Percentiles rank a stretch among this genome's conserved stretches.
phyloP scores from a whole-genome alignment of 163 green algal genomes.

The Coccomyxa subellipsoidea region DNA sequence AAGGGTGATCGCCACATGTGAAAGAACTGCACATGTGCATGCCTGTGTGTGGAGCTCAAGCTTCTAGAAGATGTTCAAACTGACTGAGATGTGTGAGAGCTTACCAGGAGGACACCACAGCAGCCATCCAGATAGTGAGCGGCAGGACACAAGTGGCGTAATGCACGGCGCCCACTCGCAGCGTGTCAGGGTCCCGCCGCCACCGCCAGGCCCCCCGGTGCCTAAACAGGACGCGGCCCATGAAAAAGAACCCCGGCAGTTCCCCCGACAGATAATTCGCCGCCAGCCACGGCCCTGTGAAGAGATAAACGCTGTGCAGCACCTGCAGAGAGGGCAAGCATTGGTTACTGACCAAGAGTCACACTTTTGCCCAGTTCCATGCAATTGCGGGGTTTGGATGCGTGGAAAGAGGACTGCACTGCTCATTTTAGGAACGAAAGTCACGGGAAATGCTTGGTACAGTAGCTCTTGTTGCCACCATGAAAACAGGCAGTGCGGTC shows the following conservation, averaged over 20 bases:
- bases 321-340: constrained; percentile 12
- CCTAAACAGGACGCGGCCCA: constrained; percentile 15
- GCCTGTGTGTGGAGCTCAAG: no score
- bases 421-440: no score
- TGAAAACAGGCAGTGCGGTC: no score
- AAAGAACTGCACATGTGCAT: no score
- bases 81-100: neutral
- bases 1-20: no score
- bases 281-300: constrained; percentile 28
- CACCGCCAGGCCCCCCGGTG: neutral
- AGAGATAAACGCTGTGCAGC: constrained; percentile 31
- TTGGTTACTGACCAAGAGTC: no score
- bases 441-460: no score
- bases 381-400: no score
- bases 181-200: constrained; percentile 1
- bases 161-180: constrained; percentile 6
- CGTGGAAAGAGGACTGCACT: no score
- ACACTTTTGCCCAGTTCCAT: no score
- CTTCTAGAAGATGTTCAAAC: neutral
- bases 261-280: constrained; percentile 10
- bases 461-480: no score
- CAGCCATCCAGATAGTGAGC: constrained; percentile 39
- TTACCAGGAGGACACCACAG: constrained; percentile 26
- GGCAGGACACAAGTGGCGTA: constrained; percentile 25
- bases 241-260: constrained; percentile 25